Percentiles rank a stretch among this genome's conserved stretches.
phyloP scores from a whole-genome alignment of 2,329 filamentous ascomycete genomes.

The Alternaria brassicicola region DNA sequence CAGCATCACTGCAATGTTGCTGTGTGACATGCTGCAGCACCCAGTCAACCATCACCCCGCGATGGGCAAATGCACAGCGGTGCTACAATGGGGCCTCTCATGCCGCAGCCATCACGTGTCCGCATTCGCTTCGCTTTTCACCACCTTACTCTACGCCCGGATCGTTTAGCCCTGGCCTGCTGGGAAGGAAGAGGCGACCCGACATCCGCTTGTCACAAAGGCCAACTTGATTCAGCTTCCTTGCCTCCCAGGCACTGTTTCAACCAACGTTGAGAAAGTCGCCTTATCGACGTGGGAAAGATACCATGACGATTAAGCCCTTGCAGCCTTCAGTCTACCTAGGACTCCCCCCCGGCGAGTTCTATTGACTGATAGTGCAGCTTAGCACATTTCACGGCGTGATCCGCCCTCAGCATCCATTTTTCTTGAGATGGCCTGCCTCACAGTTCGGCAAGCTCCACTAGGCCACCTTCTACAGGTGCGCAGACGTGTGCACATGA shows the following conservation, averaged over 20 bases:
- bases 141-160: background rate
- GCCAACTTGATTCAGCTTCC: background rate
- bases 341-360: slow-evolving; percentile 3
- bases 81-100: background rate
- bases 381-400: slow-evolving; percentile 3
- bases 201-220: background rate
- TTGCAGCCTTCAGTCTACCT: slow-evolving; percentile 3
- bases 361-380: slow-evolving; percentile 14
- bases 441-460: slow-evolving; percentile 6
- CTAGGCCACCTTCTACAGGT: background rate
- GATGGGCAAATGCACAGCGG: slow-evolving; percentile 2
- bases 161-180: background rate
- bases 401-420: slow-evolving; percentile 8
- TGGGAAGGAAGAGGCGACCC: background rate
- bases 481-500: slow-evolving; percentile 8
- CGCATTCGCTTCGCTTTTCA: background rate
- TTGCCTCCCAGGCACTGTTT: background rate
- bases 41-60: slow-evolving; percentile 3
- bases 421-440: background rate
- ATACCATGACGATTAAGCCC: background rate
- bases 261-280: background rate
- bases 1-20: slow-evolving; percentile 3
- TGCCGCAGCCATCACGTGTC: background rate
- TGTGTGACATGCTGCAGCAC: slow-evolving; percentile 5
- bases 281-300: background rate